Evolutionary conservation across 75 land plant genomes (phyloP), one percentile per base, ranked within the genome.

Genomic region (Selaginella moellendorffii): DNA sequence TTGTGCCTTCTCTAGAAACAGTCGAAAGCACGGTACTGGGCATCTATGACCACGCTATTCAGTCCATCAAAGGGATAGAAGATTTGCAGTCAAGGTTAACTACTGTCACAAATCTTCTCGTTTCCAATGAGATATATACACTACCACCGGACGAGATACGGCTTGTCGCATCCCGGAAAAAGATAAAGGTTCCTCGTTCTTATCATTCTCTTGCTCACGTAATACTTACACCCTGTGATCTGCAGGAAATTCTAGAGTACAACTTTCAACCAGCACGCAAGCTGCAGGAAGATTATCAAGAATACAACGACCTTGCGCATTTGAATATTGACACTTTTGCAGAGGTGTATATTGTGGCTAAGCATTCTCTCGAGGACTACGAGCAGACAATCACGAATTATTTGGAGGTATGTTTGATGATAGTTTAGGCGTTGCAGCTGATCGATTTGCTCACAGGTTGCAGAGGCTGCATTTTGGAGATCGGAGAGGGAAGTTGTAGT

Each of bases 1-100:
- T 61, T 62, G 59, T 27, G 8, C 77, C 77, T 0, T 29, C 68
- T 20, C 21, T 75, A 28, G 64, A 66, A n/a, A 52, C 61, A 21
- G 65, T 75, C 0, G 52, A 61, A 28, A 61, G 31, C 20, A 66
- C 73, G 2, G 53, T 75, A 17, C 23, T 70, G 21, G 24, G 26
- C 18, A 42, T 75, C 58, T 65, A 65, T 12, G 73, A 75, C 18
- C 54, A 73, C 29, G 61, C 69, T 26, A 56, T 72, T 14, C 29
- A 46, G 2, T 46, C 68, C 18, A 73, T 75, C 20, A 61, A 42
- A 9, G 73, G 73, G 0, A 70, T 75, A 8, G 69, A 65, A 0
- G 74, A 70, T 31, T 60, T 75, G 18, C 68, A 31, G 21, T 75
- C 77, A 0, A 61, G 77, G 28, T 65, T 75, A 9, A 56, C 67